Base-by-base conservation (phyloP, 192 early-diverging fungal species). In the Backusella tarrabulga region DNA sequence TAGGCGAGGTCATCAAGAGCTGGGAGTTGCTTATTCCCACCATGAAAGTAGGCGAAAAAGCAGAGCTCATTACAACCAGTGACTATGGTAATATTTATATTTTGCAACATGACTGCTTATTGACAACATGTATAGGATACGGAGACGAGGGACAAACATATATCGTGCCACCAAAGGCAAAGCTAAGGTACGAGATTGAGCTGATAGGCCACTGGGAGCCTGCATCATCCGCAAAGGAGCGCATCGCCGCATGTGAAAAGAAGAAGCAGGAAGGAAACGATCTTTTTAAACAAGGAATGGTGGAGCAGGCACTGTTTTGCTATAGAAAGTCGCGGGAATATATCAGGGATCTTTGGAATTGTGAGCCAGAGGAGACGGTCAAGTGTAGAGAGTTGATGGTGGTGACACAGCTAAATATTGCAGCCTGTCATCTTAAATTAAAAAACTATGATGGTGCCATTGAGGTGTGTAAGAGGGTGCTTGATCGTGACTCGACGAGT, bases 241-340 rank as follows among this genome's bases (percentile, higher is more conserved):
- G 81, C 67, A 68, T 85, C 19, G 69, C 72, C 17, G 46, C 79
- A 11, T 80, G 78, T 14, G 35, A 78, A 38, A 81, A 83, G 71
- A 79, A 83, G 73, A 85, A 85, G 73, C 72, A 81, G n/a, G 77
- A 81, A 34, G 84, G 84, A 68, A 85, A 85, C 44, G 72, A 67
- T 12, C 50, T 67, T 0, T 85, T 83, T 73, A 85, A 83, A 71
- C 36, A 36, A 19, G 82, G 82, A 1, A 72, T 80, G 17, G 73
- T 72, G 35, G 54, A 54, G 15, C n/a, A 77, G 44, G 84, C 84
- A 3, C 34, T 77, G 17, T 67, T 72, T 68, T 77, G 78, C 6
- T 85, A 85, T 74, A 77, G 79, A 74, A 83, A 83, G 19, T 80
- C 76, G 17, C 74, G 79, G 34, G 77, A 81, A 67, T 23, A 68